Evolutionary conservation across 192 early-diverging fungal species (phyloP), one percentile per base, ranked within the genome.

Genomic region (Dispira simplex): DNA sequence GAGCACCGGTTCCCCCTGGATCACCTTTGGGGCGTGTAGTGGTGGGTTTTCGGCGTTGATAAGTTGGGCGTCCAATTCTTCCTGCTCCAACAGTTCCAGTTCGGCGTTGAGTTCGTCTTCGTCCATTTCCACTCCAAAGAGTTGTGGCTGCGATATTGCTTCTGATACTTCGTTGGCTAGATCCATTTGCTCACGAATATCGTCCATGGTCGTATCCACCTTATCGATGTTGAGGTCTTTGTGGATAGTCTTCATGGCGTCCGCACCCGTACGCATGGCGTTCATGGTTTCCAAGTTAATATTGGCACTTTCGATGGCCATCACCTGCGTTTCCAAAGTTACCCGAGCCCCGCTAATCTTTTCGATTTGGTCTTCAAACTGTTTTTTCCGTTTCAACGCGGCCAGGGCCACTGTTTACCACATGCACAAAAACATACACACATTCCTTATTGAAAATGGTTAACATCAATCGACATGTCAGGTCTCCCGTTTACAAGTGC

Each of bases 181-280:
- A 65, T 95, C 92, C 89, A 97, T 95, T 71, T 99, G 93, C 64
- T 99, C 96, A 32, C 90, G 83, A 65, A 99, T 93, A 57, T 93
- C 91, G 66, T 99, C 96, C 91, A 95, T 93, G 13, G 87, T 93
- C 46, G 79, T 78, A 68, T 99, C 96, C 27, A 99, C 93, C 81
- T 90, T 95, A 69, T 93, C 84, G 57, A 95, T 91, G 67, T 92
- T 79, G 78, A 64, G 79, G 68, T 68, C 90, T 86, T 67, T 64
- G 66, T 99, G 94, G 63, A 99, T 95, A 28, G 68, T 65, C 73
- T 93, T 95, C 91, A 99, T 90, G 25, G 94, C 94, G 45, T 88
- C 84, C 21, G 91, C 89, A 68, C 89, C 96, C 28, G 82, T 80
- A 68, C 86, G 79, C 93, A 99, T 92, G 10, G 94, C 91, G 67